Percentiles rank a stretch among this genome's conserved stretches.
Conservation (phyloP, 768 basidiomycete species). For the Favolaschia claudopus region DNA sequence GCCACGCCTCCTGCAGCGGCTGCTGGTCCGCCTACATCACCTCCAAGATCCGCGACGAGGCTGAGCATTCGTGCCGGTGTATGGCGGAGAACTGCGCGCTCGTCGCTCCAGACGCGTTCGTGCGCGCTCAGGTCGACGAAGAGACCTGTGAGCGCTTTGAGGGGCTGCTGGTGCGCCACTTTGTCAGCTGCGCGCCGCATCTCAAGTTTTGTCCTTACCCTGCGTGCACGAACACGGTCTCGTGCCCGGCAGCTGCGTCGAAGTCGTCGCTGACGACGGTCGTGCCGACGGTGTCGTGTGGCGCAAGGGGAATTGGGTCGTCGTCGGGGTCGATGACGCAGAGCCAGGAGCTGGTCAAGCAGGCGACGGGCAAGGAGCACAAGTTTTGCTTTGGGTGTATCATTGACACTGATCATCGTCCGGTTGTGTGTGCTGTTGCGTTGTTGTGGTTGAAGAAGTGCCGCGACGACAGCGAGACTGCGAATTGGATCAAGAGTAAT, state of each 20-base stretch:
- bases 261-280: constrained; percentile 76
- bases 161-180: constrained; percentile 88
- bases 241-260: constrained; percentile 82
- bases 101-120: constrained; percentile 69
- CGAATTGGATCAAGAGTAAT: constrained; percentile 99
- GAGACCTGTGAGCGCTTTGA: constrained; percentile 76
- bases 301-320: constrained; percentile 59
- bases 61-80: constrained; percentile 75
- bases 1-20: constrained; percentile 81
- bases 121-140: constrained; percentile 61
- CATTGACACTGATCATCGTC: constrained; percentile 89
- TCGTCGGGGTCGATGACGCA: constrained; percentile 38
- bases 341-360: constrained; percentile 38
- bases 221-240: constrained; percentile 92
- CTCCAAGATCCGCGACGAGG: constrained; percentile 85
- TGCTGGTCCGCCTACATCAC: constrained; percentile 86
- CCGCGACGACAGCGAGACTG: constrained; percentile 96
- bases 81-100: constrained; percentile 82
- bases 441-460: constrained; percentile 98
- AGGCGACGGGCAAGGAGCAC: constrained; percentile 59
- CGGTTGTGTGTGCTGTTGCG: constrained; percentile 88
- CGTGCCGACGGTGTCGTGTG: constrained; percentile 91
- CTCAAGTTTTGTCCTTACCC: constrained; percentile 97
- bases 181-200: constrained; percentile 81
- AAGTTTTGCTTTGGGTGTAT: constrained; percentile 96